These are phyloP conservation scores for Trichoderma sp. DNA, from an alignment of 2,329 filamentous ascomycete genomes.

Conservation along the genomic window DNA sequence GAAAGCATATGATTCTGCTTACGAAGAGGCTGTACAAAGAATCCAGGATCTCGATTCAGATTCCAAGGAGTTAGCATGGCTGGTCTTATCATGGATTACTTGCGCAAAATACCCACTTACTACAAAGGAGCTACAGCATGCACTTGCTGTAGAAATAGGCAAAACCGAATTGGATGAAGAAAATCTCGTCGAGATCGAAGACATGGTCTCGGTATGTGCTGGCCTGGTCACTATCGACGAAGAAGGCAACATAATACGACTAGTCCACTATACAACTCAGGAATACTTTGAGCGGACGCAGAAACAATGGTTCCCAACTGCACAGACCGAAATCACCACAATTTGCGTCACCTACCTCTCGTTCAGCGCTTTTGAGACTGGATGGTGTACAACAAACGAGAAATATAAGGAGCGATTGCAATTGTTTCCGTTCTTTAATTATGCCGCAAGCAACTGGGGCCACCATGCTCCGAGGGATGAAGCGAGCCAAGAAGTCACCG, in stretches of 20 bases:
- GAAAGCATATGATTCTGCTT: background rate
- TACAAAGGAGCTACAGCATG: background rate
- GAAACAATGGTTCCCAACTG: background rate
- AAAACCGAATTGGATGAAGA: background rate
- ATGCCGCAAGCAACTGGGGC: background rate
- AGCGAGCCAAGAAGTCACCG: background rate
- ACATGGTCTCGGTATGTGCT: background rate
- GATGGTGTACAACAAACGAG: background rate
- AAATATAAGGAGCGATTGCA: background rate
- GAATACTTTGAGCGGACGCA: constrained; percentile 8
- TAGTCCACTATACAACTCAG: constrained; percentile 12
- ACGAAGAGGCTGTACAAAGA: background rate
- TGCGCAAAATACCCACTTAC: background rate
- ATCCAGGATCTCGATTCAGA: background rate
- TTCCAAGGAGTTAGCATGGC: background rate
- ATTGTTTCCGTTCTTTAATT: background rate
- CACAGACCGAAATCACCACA: background rate
- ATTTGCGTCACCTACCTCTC: background rate
- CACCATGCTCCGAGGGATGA: background rate
- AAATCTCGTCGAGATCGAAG: background rate
- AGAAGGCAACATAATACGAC: background rate
- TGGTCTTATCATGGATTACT: background rate
- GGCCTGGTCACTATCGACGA: constrained; percentile 5
- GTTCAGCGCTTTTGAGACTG: background rate
- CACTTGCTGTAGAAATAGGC: background rate